Evolutionary conservation across 768 basidiomycete genomes (phyloP), one percentile per base, ranked within the genome.

Genomic region (Boletus coccyginus): DNA sequence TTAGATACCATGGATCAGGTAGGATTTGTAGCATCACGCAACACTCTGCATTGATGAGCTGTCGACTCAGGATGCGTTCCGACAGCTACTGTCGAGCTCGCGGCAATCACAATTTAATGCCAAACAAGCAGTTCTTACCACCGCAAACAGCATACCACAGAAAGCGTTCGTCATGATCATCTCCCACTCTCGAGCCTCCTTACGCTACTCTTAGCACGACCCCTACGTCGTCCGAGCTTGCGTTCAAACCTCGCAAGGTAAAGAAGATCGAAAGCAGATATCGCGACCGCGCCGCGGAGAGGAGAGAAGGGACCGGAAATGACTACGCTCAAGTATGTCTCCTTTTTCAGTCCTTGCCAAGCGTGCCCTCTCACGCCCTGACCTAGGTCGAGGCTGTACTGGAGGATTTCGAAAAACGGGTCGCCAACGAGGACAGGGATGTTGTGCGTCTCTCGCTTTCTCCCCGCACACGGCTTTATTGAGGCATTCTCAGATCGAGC

Each of bases 191-290:
- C 27, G n/a, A 38, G 13, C 39, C 1, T 36, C 38, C 36, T 57
- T 53, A 60, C 13, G 12, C 21, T 14, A 11, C 38, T 38, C 12
- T n/a, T 53, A 82, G 81, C 53, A 83, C 82, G 67, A 70, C 75
- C 5, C 67, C 79, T 21, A 75, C 78, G 52, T 67, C 82, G 13
- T 78, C 82, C 1, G 75, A 85, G 56, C 82, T 88, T 19, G 78
- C 81, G 0, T 94, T 94, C 71, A 92, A 92, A 64, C 92, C 92
- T 12, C 80, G 92, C 48, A 91, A 87, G 62, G 77, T 92, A 40
- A 90, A 86, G 74, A 86, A 86, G 68, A 57, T 72, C 0, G 80
- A 80, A 12, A 65, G 70, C 17, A 77, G 74, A 58, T 93, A 92
- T 64, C 82, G 89, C 33, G 85, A 94, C 68, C 82, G 90, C 43